Evolutionary conservation across 768 basidiomycete species (phyloP), one percentile per base, ranked within the genome.

Genomic region (Lepiota venenata): DNA sequence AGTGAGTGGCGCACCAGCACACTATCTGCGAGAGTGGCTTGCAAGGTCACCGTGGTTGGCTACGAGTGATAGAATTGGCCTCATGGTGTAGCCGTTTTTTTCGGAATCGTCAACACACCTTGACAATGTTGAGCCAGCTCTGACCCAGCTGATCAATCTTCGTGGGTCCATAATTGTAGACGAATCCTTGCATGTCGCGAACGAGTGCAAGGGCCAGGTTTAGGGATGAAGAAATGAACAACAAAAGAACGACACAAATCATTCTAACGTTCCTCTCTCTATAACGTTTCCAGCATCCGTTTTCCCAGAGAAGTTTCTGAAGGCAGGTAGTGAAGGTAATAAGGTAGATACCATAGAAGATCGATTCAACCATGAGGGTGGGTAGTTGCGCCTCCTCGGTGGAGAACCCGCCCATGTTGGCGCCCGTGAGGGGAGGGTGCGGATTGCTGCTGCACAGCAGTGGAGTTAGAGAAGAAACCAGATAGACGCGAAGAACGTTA

Each of bases 281-380:
- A 32, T 32, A 32, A 32, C 32, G 32, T 8, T 11, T 32, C 32
- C 32, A 32, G 32, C 32, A 32, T 9, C 32, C 32, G 6, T 32
- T 32, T 3, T 32, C 32, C 20, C 56, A 52, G 3, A 62, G 54
- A 20, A 63, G 53, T 20, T 49, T 43, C 14, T 45, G 52, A 27
- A 62, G 50, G 18, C 45, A 55, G n/a, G 27, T 15, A 27, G 53
- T 29, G 50, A 57, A 60, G 22, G 62, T 64, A 21, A 58, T 50
- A 39, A 63, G 58, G 50, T 60, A 63, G 7, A 63, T 36, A 32
- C 60, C 60, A 56, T 63, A 62, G 47, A 60, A 52, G 35, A 61
- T 38, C 2, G 53, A 47, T 18, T 61, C 56, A 21, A 61, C 56
- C 47, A 63, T 58, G 27, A 60, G 38, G 8, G 56, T 50, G 3